Evolutionary conservation across 2,329 filamentous ascomycete genomes (phyloP), one percentile per base, ranked within the genome.

Genomic region (Fusarium robinianum): DNA sequence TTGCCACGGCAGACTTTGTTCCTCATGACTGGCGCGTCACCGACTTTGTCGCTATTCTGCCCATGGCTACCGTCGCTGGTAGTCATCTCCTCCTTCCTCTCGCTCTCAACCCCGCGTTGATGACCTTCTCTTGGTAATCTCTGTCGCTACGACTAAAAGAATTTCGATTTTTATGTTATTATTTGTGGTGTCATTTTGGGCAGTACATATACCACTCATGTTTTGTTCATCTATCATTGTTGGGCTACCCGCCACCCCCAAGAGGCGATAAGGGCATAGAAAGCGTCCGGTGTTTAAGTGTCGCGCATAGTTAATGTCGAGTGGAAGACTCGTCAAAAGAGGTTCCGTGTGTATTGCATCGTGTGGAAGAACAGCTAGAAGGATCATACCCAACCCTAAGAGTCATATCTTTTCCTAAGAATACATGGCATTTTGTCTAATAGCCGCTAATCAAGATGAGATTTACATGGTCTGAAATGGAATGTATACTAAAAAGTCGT

Each of bases 21-120:
- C 85, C 85, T 2, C 72, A 79, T 49, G 73, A 77, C 52, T 87
- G 83, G 83, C 74, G 72, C 41, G 86, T 87, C 60, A 83, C 72
- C 32, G 82, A 87, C 67, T 86, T 88, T 54, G 84, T 88, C 21
- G 86, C 88, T 30, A 88, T 90, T 54, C 71, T 89, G 35, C 88
- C 88, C 39, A 84, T 91, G 80, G 79, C 82, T 1, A 85, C 83
- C 0, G 81, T 90, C n/a, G 73, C 82, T 1, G 76, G 72, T 2
- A 85, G 80, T 43, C 87, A 90, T 67, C 75, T 90, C 44, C 69
- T 90, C 35, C 66, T 90, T 50, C 87, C 87, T 1, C 74, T 90
- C 46, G 86, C 81, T 4, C 71, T 91, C 34, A 90, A 90, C 67
- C 87, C 86, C n/a, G 85, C 85, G 14, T 72, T 90, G 58, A 89